Base-by-base conservation (phyloP, 352 stramenopile genomes). In the Halophytophthora polymorphica region DNA sequence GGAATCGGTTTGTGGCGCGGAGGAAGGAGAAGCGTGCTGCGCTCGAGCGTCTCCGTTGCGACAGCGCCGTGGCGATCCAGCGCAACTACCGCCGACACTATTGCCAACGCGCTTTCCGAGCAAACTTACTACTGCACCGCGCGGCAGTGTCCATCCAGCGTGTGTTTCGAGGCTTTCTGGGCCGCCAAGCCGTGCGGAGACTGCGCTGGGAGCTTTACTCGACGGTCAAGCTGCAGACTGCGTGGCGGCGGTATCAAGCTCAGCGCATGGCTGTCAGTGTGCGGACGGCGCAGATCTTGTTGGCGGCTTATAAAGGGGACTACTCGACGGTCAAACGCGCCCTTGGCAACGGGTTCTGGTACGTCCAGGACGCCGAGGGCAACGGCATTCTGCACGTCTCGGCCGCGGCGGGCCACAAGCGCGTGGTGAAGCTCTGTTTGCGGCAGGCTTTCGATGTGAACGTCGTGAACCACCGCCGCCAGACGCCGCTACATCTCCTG, bases 351-450 rank as follows among this genome's bases (percentile, higher is more conserved):
- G 78, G 73, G 0, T 85, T 75, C 44, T 71, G 68, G 65, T 70
- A 82, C 22, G 64, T 87, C 5, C 14, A 51, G 2, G 84, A 93
- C 49, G 53, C 45, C 3, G 68, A 88, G 13, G 70, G 78, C 8
- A 90, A 94, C 45, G 63, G 63, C 1, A 78, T 96, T 45, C 52
- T 96, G 1, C 84, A 95, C 48, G 61, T 86, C 34, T 77, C 77
- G 1, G 77, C 77, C 2, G 69, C 73, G 10, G 76, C 76, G 43
- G 79, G 79, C 5, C 71, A 83, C 59, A 92, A 91, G 46, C 74
- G 86, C 8, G 44, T 95, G 5, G 66, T 94, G 2, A 96, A 96
- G 48, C 64, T 95, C 15, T 94, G 84, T 61, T 56, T 94, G 19
- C 83, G 86, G 34, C 64, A 72, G 48, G 66, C 66, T 14, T 79